Conservation (phyloP, 1,284 basidiomycete genomes). For the Cryptococcus sp. region DNA sequence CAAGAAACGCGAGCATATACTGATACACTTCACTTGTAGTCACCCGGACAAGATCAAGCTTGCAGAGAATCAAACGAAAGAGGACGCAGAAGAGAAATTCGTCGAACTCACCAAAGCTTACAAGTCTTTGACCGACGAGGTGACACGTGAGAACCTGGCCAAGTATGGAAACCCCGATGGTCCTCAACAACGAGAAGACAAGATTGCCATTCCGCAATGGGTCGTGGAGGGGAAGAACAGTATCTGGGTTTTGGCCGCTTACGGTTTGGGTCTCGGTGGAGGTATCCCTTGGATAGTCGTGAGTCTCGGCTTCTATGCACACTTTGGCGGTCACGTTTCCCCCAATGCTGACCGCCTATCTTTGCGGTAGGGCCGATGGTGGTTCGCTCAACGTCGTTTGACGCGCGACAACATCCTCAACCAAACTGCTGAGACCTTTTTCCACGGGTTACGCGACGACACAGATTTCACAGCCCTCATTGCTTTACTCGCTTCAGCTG, state of each 20-base stretch:
- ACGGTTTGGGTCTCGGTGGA: conserved; percentile 84
- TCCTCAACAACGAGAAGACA: conserved; percentile 89
- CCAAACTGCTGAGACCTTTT: conserved; percentile 82
- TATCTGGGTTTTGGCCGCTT: conserved; percentile 83
- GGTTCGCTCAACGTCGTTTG: conserved; percentile 88
- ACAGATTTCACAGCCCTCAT: conserved; percentile 74
- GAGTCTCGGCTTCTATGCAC: conserved; percentile 41
- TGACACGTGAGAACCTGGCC: conserved; percentile 86
- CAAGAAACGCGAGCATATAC: neutral
- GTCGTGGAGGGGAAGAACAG: conserved; percentile 91
- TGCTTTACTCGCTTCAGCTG: conserved; percentile 70
- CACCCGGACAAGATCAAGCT: conserved; percentile 97
- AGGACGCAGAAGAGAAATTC: conserved; percentile 84
- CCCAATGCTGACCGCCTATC: neutral
- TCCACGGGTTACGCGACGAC: conserved; percentile 81
- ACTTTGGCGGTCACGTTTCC: neutral
- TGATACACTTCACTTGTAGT: conserved; percentile 54
- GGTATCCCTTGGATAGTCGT: conserved; percentile 84
- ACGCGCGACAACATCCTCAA: conserved; percentile 93
- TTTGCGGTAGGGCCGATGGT: conserved; percentile 76
- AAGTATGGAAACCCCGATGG: conserved; percentile 96
- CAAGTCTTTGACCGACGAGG: conserved; percentile 95
- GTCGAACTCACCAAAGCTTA: conserved; percentile 97
- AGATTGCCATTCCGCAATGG: conserved; percentile 94
- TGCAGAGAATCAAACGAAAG: conserved; percentile 79